These are phyloP conservation scores for Trichoderma lentiforme DNA, from an alignment of 2,329 filamentous ascomycete species.

Conservation along the genomic window DNA sequence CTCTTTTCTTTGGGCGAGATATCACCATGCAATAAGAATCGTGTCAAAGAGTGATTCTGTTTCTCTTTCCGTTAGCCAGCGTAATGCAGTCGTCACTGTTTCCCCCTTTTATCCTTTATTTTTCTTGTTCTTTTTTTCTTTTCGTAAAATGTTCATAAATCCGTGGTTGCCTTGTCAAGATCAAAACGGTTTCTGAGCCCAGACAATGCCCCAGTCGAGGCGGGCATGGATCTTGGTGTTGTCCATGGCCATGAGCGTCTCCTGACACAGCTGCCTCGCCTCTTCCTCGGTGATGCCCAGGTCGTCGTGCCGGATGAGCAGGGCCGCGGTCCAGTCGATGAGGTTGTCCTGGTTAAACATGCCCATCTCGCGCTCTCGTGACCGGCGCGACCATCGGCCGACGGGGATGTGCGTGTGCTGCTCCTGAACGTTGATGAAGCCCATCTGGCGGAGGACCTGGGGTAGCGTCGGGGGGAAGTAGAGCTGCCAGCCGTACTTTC, in stretches of 20 bases:
- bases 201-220: slow-evolving; percentile 37
- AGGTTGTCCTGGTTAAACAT: slow-evolving; percentile 36
- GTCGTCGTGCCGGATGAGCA: slow-evolving; percentile 32
- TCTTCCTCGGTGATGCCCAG: slow-evolving; percentile 35
- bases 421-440: slow-evolving; percentile 35
- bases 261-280: slow-evolving; percentile 31
- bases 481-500: slow-evolving; percentile 36
- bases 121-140: neutral
- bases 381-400: slow-evolving; percentile 38
- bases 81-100: neutral
- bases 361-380: slow-evolving; percentile 36
- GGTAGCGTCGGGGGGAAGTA: slow-evolving; percentile 29
- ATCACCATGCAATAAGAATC: neutral
- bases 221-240: slow-evolving; percentile 34
- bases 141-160: neutral
- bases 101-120: neutral
- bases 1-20: neutral
- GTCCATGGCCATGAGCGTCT: slow-evolving; percentile 32
- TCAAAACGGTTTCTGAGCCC: slow-evolving; percentile 36
- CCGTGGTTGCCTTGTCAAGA: neutral
- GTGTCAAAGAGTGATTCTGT: neutral
- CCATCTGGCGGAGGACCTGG: slow-evolving; percentile 29
- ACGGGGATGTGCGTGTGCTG: slow-evolving; percentile 32
- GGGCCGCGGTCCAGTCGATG: slow-evolving; percentile 35
- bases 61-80: neutral